Base-by-base conservation (phyloP, 768 basidiomycete species). In the Tephrocybe sp. region DNA sequence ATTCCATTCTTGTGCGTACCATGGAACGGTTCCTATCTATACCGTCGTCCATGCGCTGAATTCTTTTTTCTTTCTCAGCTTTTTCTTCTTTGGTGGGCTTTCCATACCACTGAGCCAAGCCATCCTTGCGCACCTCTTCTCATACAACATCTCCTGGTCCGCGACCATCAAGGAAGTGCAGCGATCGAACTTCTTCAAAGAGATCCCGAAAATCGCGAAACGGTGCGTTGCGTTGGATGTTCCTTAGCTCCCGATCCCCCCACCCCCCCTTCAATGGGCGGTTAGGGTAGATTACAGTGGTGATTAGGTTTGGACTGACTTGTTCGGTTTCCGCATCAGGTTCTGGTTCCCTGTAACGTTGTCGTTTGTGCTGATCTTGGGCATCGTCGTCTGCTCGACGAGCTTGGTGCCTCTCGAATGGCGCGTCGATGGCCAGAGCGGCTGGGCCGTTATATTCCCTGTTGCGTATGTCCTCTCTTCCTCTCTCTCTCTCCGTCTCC, bases 141-240 rank as follows among this genome's bases (percentile, higher is more conserved):
- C 78, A 39, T 77, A 78, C 64, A 75, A 81, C 54, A 81, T 81
- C 23, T 71, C 74, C 25, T 81, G 79, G 80, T 74, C 76, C 4
- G 78, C 79, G n/a, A 81, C 78, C 23, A 69, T 78, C 68, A 94
- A 95, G 70, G 90, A 91, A 61, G 89, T 94, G 18, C 80, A 92
- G 65, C 78, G 84, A 25, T 89, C 87, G 2, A 93, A 93, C 65
- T 93, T 95, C 72, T 93, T 91, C 76, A 85, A 88, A 61, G 93
- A 95, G 67, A 85, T 94, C 23, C 93, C 93, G 0, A 85, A 86
- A 59, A 92, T 95, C 62, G 71, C 82, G 20, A 83, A 80, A 61
- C 77, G 90, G 64, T 90, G 77, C 65, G 81, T 75, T 68, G n/a
- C n/a, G n/a, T 37, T 39, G 15, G 17, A 36, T 34, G 17, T 72